phyloP scores from a whole-genome alignment of 2,329 filamentous ascomycete genomes.

The Paraconiothyrium sp. region DNA sequence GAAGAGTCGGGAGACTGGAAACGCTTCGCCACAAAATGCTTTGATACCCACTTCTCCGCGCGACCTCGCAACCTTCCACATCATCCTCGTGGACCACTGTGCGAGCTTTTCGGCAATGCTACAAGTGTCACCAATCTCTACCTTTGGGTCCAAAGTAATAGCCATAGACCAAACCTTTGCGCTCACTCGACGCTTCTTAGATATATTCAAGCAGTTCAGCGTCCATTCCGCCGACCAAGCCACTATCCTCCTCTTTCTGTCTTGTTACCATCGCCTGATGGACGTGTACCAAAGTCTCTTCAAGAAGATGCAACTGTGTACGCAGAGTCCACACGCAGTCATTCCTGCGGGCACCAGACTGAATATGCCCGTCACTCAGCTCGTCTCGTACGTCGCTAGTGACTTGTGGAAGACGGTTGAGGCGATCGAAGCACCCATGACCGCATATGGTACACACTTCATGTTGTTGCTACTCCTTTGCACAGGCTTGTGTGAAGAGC shows the following conservation, averaged over 20 bases:
- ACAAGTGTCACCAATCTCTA: background rate
- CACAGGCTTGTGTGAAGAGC: background rate
- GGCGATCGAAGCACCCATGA: slow-evolving; percentile 1
- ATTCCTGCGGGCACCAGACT: slow-evolving; percentile 1
- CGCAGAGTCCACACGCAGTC: slow-evolving; percentile 1
- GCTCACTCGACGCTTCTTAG: slow-evolving; percentile 10
- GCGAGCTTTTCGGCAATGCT: background rate
- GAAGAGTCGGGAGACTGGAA: background rate
- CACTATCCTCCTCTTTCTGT: slow-evolving; percentile 11
- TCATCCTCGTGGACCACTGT: slow-evolving; percentile 10
- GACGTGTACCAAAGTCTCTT: slow-evolving; percentile 13
- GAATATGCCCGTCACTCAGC: slow-evolving; percentile 2
- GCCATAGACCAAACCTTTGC: slow-evolving; percentile 19
- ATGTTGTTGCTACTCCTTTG: background rate
- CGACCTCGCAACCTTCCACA: slow-evolving; percentile 10
- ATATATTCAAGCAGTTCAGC: slow-evolving; percentile 5
- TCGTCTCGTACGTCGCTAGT: slow-evolving; percentile 10
- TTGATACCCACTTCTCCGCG: background rate
- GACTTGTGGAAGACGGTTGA: background rate
- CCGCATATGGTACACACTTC: background rate
- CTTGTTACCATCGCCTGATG: slow-evolving; percentile 8
- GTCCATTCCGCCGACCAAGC: slow-evolving; percentile 8
- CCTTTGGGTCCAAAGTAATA: slow-evolving; percentile 5
- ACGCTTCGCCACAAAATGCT: background rate
- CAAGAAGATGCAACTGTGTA: slow-evolving; percentile 7